A percentile compares a stretch with the other conserved stretches of the same genome.
Evolutionary conservation across 2,329 filamentous ascomycete species (phyloP).

Genomic region (Xylariaceae sp.): DNA sequence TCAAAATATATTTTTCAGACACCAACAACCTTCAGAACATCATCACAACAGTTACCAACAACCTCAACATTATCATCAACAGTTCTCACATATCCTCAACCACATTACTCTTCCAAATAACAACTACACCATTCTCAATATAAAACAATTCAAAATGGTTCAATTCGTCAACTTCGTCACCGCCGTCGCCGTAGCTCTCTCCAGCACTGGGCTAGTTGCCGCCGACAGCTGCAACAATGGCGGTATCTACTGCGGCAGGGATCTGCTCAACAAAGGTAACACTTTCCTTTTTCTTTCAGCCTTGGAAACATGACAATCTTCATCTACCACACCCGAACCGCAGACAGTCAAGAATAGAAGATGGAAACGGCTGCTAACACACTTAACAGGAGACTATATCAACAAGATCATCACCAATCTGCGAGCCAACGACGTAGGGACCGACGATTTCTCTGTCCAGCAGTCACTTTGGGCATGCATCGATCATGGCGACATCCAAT

Average conservation of each 20-base stretch:
- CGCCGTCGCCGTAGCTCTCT: slow-evolving; percentile 7
- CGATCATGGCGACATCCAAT: slow-evolving; percentile 12
- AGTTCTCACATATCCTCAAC: no score
- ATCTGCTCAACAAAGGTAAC: slow-evolving; percentile 18
- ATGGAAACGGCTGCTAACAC: not conserved
- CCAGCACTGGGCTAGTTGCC: slow-evolving; percentile 12
- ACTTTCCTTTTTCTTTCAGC: not conserved
- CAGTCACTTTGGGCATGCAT: slow-evolving; percentile 22
- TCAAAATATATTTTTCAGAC: no score
- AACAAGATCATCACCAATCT: not conserved
- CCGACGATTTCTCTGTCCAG: slow-evolving; percentile 12
- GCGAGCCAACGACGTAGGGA: not conserved
- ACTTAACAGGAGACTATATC: not conserved
- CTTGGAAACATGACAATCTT: no score
- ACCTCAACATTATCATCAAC: no score
- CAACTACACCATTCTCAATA: no score
- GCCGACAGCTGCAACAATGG: slow-evolving; percentile 17
- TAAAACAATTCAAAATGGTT: slow-evolving; percentile 2
- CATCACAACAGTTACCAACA: no score
- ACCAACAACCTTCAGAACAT: no score
- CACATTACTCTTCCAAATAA: no score
- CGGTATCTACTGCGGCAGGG: slow-evolving; percentile 22
- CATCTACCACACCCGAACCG: no score
- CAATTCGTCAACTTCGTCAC: not conserved
- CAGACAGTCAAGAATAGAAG: no score